Percentiles rank a stretch among this genome's conserved stretches.
phyloP scores from a whole-genome alignment of 2,329 filamentous ascomycete species.

The Phialophora verrucosa region DNA sequence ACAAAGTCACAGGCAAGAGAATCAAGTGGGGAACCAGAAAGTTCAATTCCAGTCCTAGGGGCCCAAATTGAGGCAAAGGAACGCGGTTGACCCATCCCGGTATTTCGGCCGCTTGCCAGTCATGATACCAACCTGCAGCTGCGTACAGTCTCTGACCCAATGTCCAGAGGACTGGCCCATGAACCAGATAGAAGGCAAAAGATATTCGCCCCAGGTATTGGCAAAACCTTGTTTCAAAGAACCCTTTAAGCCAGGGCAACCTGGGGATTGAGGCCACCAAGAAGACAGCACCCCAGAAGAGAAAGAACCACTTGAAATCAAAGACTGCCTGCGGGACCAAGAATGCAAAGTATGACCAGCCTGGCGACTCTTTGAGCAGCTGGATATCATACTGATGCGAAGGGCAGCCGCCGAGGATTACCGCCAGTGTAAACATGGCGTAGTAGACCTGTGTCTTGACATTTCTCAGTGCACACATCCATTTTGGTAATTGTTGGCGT shows the following conservation, averaged over 20 bases:
- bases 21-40: constrained; percentile 67
- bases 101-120: constrained; percentile 58
- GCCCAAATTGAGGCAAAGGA: constrained; percentile 61
- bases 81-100: constrained; percentile 64
- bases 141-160: constrained; percentile 69
- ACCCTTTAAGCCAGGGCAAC: constrained; percentile 61
- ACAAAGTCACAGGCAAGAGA: constrained; percentile 65
- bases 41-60: constrained; percentile 65
- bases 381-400: constrained; percentile 54
- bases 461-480: constrained; percentile 51
- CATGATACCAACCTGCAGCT: constrained; percentile 62
- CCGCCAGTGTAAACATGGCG: constrained; percentile 59
- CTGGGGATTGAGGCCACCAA: constrained; percentile 62
- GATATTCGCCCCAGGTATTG: constrained; percentile 56
- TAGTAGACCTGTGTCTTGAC: constrained; percentile 60
- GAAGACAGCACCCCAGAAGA: constrained; percentile 66
- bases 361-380: constrained; percentile 31
- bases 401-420: constrained; percentile 66
- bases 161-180: constrained; percentile 55
- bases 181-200: constrained; percentile 56
- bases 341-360: constrained; percentile 42
- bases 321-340: constrained; percentile 68
- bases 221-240: constrained; percentile 51
- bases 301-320: constrained; percentile 71
- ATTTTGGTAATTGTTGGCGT: constrained; percentile 57